Percentiles rank a stretch among this genome's conserved stretches.
These are phyloP conservation scores for Panicum virgatum DNA, from an alignment of 202 grass and related monocot species.

Conservation along the genomic window DNA sequence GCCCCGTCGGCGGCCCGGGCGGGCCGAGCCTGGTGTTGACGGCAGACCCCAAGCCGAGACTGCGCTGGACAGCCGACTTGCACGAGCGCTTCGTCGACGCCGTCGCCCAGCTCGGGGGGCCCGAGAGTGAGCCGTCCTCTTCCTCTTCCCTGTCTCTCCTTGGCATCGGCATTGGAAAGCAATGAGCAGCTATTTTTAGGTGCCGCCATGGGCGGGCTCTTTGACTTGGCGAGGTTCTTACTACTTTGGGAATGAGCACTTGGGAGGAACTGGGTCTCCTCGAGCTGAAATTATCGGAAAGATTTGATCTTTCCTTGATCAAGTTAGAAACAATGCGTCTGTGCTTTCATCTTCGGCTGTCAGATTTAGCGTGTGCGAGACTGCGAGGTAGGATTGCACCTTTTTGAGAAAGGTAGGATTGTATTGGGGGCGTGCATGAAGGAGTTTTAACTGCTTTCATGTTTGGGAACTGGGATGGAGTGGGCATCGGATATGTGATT, in stretches of 20 bases:
- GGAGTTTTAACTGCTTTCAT: neutral
- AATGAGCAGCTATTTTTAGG: constrained; percentile 6
- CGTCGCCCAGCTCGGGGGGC: constrained; percentile 88
- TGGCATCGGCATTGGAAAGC: constrained; percentile 29
- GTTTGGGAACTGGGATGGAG: neutral
- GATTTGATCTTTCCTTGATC: neutral
- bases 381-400: neutral
- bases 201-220: neutral
- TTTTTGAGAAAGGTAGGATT: neutral
- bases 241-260: neutral
- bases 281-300: neutral
- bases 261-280: constrained; percentile 3
- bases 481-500: neutral
- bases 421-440: neutral
- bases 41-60: constrained; percentile 91
- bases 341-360: neutral
- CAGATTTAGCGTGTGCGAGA: neutral
- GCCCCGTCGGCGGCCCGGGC: constrained; percentile 9
- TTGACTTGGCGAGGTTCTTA: neutral
- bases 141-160: neutral
- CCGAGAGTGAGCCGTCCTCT: constrained; percentile 63
- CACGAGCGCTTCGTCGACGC: constrained; percentile 96
- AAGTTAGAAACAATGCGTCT: neutral
- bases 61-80: constrained; percentile 86
- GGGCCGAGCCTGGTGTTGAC: constrained; percentile 89